Percentiles rank a stretch among this genome's conserved stretches.
phyloP scores from a whole-genome alignment of 1,139 yeast genomes.

The Debaryomyces fabryi region DNA sequence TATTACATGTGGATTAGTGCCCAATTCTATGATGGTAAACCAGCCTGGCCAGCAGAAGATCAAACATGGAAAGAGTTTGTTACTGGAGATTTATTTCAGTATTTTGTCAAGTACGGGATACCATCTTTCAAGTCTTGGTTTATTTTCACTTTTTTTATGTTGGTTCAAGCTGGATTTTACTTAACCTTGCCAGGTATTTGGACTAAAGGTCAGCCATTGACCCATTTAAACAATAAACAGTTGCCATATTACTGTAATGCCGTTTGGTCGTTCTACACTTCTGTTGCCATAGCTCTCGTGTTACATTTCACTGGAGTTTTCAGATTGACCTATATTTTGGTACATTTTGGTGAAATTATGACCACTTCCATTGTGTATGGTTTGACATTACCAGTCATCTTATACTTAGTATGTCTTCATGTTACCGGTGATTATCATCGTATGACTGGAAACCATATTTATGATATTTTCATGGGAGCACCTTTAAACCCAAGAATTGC shows the following conservation, averaged over 20 bases:
- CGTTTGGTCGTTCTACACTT: constrained; percentile 74
- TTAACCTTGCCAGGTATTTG: constrained; percentile 91
- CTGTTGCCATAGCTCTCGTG: constrained; percentile 57
- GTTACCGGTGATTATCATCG: constrained; percentile 78
- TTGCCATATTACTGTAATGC: constrained; percentile 95
- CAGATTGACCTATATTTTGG: constrained; percentile 72
- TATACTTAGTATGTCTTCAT: constrained; percentile 66
- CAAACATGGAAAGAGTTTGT: constrained; percentile 63
- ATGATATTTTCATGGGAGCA: constrained; percentile 96
- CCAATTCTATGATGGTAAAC: constrained; percentile 69
- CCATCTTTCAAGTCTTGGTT: constrained; percentile 72
- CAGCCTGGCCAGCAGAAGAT: constrained; percentile 67
- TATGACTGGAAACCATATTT: constrained; percentile 87
- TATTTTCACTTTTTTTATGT: constrained; percentile 69
- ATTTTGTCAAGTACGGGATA: constrained; percentile 58
- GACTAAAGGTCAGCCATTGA: constrained; percentile 92
- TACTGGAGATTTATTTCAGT: constrained; percentile 41
- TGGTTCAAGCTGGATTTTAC: constrained; percentile 75
- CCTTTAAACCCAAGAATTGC: constrained; percentile 96
- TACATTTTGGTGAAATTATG: constrained; percentile 89
- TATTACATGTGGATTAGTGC: constrained; percentile 96
- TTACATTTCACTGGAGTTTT: constrained; percentile 77
- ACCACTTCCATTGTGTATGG: constrained; percentile 86
- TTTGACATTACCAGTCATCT: constrained; percentile 57
- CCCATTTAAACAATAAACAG: constrained; percentile 75